phyloP scores from a whole-genome alignment of 768 basidiomycete genomes.

The Pisolithus orientalis region DNA sequence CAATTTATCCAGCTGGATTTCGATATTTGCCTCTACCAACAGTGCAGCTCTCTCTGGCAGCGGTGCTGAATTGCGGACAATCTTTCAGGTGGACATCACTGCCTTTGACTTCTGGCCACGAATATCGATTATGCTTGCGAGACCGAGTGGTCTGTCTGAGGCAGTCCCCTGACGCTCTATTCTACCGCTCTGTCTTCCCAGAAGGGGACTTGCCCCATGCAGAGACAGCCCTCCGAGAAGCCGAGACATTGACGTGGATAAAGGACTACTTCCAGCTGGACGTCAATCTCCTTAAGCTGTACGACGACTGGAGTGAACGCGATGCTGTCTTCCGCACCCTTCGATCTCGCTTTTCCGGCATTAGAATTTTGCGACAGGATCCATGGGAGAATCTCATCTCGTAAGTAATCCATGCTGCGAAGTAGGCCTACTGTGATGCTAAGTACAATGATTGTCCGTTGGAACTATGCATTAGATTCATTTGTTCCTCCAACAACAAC shows the following conservation, averaged over 20 bases:
- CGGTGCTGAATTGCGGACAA: constrained; percentile 78
- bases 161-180: constrained; percentile 57
- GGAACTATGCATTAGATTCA: constrained; percentile 55
- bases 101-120: constrained; percentile 39
- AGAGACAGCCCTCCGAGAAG: constrained; percentile 36
- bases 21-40: constrained; percentile 52
- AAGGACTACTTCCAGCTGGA: constrained; percentile 87
- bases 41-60: constrained; percentile 69
- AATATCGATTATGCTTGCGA: constrained; percentile 73
- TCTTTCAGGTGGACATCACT: constrained; percentile 76
- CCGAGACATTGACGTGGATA: constrained; percentile 70
- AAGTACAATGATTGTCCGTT: background rate
- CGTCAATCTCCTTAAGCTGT: constrained; percentile 63
- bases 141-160: constrained; percentile 83
- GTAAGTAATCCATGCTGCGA: constrained; percentile 42
- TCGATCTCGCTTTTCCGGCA: constrained; percentile 65
- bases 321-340: constrained; percentile 73
- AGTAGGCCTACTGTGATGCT: background rate
- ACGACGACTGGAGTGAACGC: constrained; percentile 63
- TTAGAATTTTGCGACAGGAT: constrained; percentile 85
- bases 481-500: constrained; percentile 97
- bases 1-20: constrained; percentile 35
- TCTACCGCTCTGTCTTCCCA: constrained; percentile 69
- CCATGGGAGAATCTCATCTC: constrained; percentile 95
- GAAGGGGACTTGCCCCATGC: constrained; percentile 27